Evolutionary conservation across 2,329 filamentous ascomycete genomes (phyloP).

Genomic region (Penicillium sclerotigenum): DNA sequence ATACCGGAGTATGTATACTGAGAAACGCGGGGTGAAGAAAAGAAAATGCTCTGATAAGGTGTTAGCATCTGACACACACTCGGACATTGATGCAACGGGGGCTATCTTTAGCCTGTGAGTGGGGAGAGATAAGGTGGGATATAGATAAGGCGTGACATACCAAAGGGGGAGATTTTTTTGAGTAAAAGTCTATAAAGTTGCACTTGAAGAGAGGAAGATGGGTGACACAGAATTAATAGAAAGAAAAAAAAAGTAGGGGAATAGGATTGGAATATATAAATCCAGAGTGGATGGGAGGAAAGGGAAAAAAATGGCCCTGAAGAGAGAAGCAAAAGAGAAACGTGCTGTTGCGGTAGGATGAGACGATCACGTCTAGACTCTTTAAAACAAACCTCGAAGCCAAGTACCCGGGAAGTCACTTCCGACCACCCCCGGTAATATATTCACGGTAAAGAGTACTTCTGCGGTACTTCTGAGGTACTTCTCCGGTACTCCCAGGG

Average conservation of each 20-base stretch:
- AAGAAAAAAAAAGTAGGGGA: background rate
- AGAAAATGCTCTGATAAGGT: constrained; percentile 19
- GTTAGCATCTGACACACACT: background rate
- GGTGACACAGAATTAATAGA: background rate
- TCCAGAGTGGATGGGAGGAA: background rate
- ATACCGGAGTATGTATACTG: constrained; percentile 3
- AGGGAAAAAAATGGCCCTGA: background rate
- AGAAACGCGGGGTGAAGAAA: background rate
- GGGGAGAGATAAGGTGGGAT: constrained; percentile 28
- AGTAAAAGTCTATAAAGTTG: background rate
- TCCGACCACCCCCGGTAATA: no score
- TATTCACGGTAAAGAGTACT: background rate
- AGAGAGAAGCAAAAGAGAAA: background rate
- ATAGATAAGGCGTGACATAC: constrained; percentile 19
- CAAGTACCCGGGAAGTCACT: constrained; percentile 3
- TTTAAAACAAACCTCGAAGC: background rate
- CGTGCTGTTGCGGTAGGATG: constrained; percentile 10
- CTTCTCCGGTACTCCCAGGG: background rate
- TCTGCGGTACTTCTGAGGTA: background rate
- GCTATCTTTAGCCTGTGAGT: constrained; percentile 24
- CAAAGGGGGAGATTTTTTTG: no score
- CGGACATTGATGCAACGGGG: background rate
- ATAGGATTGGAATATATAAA: constrained; percentile 1
- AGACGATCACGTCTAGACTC: constrained; percentile 13
- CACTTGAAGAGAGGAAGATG: background rate